Evolutionary conservation across 495 filamentous ascomycete genomes (phyloP).

Genomic region (Talaromyces trachyspermus): DNA sequence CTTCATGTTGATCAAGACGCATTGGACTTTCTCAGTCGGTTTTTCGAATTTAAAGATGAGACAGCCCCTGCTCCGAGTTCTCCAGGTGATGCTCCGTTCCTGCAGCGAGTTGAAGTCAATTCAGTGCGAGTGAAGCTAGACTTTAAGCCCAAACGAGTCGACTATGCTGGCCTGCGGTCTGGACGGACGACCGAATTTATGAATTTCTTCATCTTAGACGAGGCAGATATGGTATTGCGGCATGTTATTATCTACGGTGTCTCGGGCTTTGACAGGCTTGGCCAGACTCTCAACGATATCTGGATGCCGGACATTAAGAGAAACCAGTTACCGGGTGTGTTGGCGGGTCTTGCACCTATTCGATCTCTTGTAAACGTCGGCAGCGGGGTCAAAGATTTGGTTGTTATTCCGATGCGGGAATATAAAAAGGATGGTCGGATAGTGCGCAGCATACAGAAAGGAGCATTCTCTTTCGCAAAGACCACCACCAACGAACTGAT

Average conservation of each 20-base stretch:
- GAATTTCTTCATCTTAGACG: conserved; percentile 94
- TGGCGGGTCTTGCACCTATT: conserved; percentile 86
- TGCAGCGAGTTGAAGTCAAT: conserved; percentile 85
- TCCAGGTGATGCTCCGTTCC: conserved; percentile 70
- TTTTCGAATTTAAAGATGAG: conserved; percentile 96
- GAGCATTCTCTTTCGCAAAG: conserved; percentile 78
- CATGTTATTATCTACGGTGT: conserved; percentile 91
- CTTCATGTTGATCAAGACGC: conserved; percentile 98
- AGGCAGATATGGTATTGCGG: conserved; percentile 75
- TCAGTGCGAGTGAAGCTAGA: conserved; percentile 77
- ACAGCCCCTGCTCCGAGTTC: conserved; percentile 39
- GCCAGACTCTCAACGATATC: conserved; percentile 83
- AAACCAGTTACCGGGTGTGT: conserved; percentile 81
- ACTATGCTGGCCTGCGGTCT: conserved; percentile 90
- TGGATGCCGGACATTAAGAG: conserved; percentile 94
- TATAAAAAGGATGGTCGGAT: conserved; percentile 92
- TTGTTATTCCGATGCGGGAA: conserved; percentile 83
- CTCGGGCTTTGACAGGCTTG: conserved; percentile 79
- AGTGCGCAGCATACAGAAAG: conserved; percentile 84
- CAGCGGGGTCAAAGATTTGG: conserved; percentile 73
- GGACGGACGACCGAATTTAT: conserved; percentile 98
- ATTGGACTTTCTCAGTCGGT: conserved; percentile 91
- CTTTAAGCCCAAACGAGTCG: conserved; percentile 95
- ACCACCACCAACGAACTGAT: conserved; percentile 88
- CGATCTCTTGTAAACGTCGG: conserved; percentile 86